These are phyloP conservation scores for Butyriboletus loyo DNA, from an alignment of 768 basidiomycete species.

Conservation along the genomic window DNA sequence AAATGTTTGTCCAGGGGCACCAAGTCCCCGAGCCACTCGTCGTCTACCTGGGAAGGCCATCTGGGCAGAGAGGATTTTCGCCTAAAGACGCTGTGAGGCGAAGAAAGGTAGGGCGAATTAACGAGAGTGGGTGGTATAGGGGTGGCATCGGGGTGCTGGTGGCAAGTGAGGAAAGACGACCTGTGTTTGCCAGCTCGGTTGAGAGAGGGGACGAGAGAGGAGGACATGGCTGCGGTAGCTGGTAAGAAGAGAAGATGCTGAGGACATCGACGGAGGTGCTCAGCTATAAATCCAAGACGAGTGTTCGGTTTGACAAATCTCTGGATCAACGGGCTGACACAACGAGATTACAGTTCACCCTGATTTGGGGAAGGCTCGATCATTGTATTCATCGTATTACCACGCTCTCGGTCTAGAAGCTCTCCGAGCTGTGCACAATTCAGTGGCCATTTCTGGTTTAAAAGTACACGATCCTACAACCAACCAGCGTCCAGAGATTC, in stretches of 20 bases:
- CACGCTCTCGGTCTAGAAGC: conserved; percentile 23
- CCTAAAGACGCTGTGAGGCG: conserved; percentile 48
- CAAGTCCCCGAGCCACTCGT: conserved; percentile 65
- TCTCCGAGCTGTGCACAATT: conserved; percentile 13
- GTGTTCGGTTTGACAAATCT: conserved; percentile 26
- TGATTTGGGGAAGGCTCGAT: conserved; percentile 19
- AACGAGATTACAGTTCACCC: conserved; percentile 15
- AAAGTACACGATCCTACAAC: conserved; percentile 20
- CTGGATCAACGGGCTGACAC: conserved; percentile 24
- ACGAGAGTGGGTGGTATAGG: conserved; percentile 60
- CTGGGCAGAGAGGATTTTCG: conserved; percentile 33
- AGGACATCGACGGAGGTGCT: background rate
- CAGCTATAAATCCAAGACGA: conserved; percentile 20
- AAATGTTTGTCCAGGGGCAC: conserved; percentile 36
- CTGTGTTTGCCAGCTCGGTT: conserved; percentile 12
- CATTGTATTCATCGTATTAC: conserved; percentile 18
- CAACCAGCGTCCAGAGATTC: conserved; percentile 10
- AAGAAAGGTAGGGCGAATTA: conserved; percentile 52
- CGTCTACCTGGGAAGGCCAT: conserved; percentile 48
- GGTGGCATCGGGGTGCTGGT: conserved; percentile 31
- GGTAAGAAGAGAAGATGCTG: conserved; percentile 6
- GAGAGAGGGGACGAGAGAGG: conserved; percentile 5
- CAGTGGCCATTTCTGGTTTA: conserved; percentile 1
- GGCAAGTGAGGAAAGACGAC: conserved; percentile 14
- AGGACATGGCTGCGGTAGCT: conserved; percentile 5